phyloP scores from a whole-genome alignment of 2,329 filamentous ascomycete species.

The Myriosclerotinia scirpicola region DNA sequence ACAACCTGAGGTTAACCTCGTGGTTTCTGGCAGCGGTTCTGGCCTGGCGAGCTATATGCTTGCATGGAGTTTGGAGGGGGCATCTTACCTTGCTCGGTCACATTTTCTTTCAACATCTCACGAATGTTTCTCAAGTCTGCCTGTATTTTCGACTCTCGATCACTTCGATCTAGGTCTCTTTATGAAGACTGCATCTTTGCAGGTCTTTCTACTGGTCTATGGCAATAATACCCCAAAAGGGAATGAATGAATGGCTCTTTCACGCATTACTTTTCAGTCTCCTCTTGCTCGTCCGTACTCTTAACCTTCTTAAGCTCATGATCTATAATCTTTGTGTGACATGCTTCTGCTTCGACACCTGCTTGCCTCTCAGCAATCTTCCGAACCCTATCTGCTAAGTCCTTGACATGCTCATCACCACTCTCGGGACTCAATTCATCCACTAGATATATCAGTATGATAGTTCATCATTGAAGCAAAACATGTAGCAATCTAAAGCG shows the following conservation, averaged over 20 bases:
- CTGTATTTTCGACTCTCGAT: constrained; percentile 35
- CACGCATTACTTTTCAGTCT: constrained; percentile 49
- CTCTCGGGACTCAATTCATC: constrained; percentile 71
- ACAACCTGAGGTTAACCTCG: constrained; percentile 34
- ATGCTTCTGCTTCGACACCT: constrained; percentile 27
- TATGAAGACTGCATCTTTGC: constrained; percentile 35
- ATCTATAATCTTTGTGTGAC: constrained; percentile 24
- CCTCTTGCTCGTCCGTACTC: constrained; percentile 60
- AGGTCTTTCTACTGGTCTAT: constrained; percentile 35
- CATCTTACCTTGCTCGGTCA: constrained; percentile 37
- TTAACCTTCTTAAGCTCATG: constrained; percentile 47
- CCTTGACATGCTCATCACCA: constrained; percentile 79
- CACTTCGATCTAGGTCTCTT: constrained; percentile 39
- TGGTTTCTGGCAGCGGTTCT: constrained; percentile 40
- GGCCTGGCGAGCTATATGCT: constrained; percentile 38
- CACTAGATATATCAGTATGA: constrained; percentile 43
- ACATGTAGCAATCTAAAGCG: neutral
- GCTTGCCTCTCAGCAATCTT: constrained; percentile 52
- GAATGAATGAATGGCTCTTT: constrained; percentile 34
- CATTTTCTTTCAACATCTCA: constrained; percentile 31
- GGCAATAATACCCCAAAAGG: constrained; percentile 33
- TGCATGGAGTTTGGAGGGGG: constrained; percentile 40
- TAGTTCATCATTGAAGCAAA: neutral
- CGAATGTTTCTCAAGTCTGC: constrained; percentile 31
- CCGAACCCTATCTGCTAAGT: constrained; percentile 73